phyloP scores from a whole-genome alignment of 2,329 filamentous ascomycete species.

The Boeremia lycopersici region DNA sequence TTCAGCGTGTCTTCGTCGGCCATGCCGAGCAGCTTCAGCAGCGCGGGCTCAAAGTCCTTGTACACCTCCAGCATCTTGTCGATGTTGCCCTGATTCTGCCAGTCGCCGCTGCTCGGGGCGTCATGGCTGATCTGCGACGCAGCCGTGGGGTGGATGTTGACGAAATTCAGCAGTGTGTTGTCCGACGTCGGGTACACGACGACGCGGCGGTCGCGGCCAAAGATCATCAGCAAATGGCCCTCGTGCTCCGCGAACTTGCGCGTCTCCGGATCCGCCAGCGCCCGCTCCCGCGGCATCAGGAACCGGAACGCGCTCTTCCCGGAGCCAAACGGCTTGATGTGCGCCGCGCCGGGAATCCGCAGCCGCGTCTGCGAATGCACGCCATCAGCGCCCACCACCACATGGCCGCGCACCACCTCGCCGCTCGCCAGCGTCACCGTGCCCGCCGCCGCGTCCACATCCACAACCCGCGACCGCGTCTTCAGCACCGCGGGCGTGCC shows the following conservation, averaged over 20 bases:
- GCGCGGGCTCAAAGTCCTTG: constrained; percentile 44
- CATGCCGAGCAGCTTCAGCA: constrained; percentile 47
- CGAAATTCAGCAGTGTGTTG: constrained; percentile 56
- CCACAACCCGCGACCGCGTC: constrained; percentile 52
- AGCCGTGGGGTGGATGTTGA: constrained; percentile 49
- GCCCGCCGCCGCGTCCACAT: constrained; percentile 48
- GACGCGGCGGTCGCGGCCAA: constrained; percentile 51
- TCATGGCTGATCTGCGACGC: constrained; percentile 31
- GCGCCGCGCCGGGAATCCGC: constrained; percentile 31
- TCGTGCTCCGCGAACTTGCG: constrained; percentile 46
- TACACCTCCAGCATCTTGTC: constrained; percentile 50
- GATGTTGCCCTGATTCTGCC: constrained; percentile 47
- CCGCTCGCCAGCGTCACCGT: constrained; percentile 47
- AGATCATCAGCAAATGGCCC: constrained; percentile 54
- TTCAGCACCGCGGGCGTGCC: constrained; percentile 48
- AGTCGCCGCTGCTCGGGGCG: constrained; percentile 30
- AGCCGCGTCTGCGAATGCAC: constrained; percentile 51
- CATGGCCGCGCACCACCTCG: constrained; percentile 52
- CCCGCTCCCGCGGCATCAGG: constrained; percentile 55
- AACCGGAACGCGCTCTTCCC: constrained; percentile 66
- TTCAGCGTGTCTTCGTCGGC: constrained; percentile 47
- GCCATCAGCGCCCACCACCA: constrained; percentile 63
- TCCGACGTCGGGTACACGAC: constrained; percentile 57
- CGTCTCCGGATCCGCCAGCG: constrained; percentile 49
- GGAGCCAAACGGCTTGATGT: constrained; percentile 51